Base-by-base conservation (phyloP, 805 yeast species). In the Debaryomyces tyrocola region DNA sequence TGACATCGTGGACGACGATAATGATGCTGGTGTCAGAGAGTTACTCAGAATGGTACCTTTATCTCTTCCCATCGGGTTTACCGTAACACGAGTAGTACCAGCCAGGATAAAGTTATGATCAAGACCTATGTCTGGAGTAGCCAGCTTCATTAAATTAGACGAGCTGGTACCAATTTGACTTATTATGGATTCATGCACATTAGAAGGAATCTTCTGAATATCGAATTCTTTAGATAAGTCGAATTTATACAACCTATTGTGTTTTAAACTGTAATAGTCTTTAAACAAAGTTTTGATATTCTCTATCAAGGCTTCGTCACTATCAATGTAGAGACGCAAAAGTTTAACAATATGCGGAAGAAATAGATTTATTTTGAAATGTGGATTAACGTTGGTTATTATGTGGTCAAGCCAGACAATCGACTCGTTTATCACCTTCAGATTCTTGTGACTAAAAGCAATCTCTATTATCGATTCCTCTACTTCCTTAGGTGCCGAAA, bases 401-500 rank as follows among this genome's bases (percentile, higher is more conserved):
- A 80, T 59, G 40, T 74, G 73, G 40, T 67, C 60, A 3, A 82
- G 55, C 70, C 82, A 72, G 8, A 57, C 58, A 20, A 82, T 64
- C 1, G 77, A 59, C 53, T 78, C 82, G 4, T 67, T 59, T 33
- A 75, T 68, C 4, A 80, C 60, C 17, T 50, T 54, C 4, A 63
- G 50, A 48, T 70, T 73, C 8, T 67, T 52, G 54, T 70, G 73
- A 12, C 62, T 62, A 31, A 81, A 62, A 0, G 79, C 83, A 6
- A 64, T 54, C 1, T 75, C 77, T 20, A 63, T 63, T n/a, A 82
- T 49, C 2, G 70, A 64, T 6, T 54, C 55, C 49, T 80, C 83
- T 24, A 79, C 82, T 14, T 70, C 70, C 2, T 59, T 52, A 0
- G 83, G 79, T 1, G 78, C 67, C n/a, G 77, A 71, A 20, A 77